Base-by-base conservation (phyloP, 768 basidiomycete genomes). In the Kwoniella europaea region DNA sequence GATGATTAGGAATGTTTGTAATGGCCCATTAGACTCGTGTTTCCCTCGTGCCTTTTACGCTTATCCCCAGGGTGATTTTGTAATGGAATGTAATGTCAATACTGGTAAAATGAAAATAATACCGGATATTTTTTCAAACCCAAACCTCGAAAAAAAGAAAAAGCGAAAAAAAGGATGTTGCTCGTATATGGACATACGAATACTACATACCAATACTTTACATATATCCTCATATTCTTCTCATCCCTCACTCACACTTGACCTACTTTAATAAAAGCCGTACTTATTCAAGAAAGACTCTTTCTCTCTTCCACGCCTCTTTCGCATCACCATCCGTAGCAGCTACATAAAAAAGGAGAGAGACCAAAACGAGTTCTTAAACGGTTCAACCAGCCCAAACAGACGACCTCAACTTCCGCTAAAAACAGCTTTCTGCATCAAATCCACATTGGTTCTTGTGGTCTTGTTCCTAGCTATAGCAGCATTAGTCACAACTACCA, bases 271-370 rank as follows among this genome's bases (percentile, higher is more conserved):
- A 61, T 41, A 61, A 61, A 61, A 61, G 59, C 59, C 59, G 59
- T 61, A 61, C 59, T 61, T 42, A 42, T 43, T 61, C 35, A 42
- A 61, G 59, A 20, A 61, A 61, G 42, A 61, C 59, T 61, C 35
- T 60, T 44, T 44, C 16, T 61, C 46, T 50, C 46, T 50, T 13
- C 46, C 18, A 13, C 1, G 4, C 46, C 46, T 50, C 18, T 18
- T 16, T 16, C 42, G 9, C 35, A 13, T 41, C 7, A 12, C 13
- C 12, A 59, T 0, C 42, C 4, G 2, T 13, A 3, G 27, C 22
- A 6, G 18, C 24, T 18, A 27, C 15, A 13, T 0, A 29, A 29
- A 58, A 12, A 13, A 58, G 12, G 12, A 58, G 12, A 27, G 15
- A 27, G 18, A 58, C n/a, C n/a, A 42, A 42, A 61, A 61, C 42